Evolutionary conservation across 371 early-diverging fungal species (phyloP), one percentile per base, ranked within the genome.

Genomic region (Circinella minor): DNA sequence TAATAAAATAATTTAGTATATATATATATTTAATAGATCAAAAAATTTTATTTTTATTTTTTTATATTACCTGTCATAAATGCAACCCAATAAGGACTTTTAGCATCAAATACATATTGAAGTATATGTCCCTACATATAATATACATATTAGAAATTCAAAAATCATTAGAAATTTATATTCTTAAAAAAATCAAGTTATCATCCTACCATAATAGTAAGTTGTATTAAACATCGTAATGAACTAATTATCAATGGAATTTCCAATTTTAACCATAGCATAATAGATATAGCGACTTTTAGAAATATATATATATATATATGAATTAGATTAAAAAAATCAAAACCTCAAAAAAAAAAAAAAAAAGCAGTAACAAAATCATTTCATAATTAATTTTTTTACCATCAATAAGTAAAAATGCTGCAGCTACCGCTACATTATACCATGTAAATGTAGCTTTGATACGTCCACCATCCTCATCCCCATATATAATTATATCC

Each of bases 71-170:
- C 72, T 43, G 86, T 80, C 82, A 91, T 81, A 14, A 82, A 74
- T 18, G 90, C 63, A 3, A 88, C 86, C 17, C 86, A 69, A 34
- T 77, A 61, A 13, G 87, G 83, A 54, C 77, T 84, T 20, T 80
- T 69, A 7, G 86, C 81, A 55, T 81, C 80, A 71, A 91, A 91
- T 36, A 91, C 79, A 51, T 84, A 81, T 77, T 89, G 79, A 36
- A 91, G 76, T 13, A 91, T 76, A 34, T 79, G 73, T 18, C 90
- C 91, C 77, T 87, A n/a, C n/a, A n/a, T n/a, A n/a, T n/a, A n/a
- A n/a, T n/a, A n/a, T n/a, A n/a, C n/a, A n/a, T n/a, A n/a, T n/a
- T n/a, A n/a, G n/a, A n/a, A n/a, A n/a, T n/a, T n/a, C n/a, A n/a
- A n/a, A n/a, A n/a, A n/a, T n/a, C n/a, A n/a, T n/a, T n/a, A n/a